These are phyloP conservation scores for Cercophora scortea DNA, from an alignment of 495 filamentous ascomycete species.

Conservation along the genomic window DNA sequence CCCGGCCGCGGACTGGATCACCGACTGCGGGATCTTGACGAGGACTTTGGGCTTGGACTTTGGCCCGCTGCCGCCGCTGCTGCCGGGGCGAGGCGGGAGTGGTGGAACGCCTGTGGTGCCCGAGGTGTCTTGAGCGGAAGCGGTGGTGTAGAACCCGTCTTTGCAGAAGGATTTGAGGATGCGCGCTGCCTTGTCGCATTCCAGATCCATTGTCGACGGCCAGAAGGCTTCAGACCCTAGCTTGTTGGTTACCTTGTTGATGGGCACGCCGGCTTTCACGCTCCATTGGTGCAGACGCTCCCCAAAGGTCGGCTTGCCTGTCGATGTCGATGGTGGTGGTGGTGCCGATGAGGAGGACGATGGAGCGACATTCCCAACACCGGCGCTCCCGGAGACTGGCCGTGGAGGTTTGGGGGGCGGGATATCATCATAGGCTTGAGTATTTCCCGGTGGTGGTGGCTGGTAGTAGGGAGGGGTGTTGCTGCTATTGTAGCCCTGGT, in stretches of 20 bases:
- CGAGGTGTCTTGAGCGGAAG: no score
- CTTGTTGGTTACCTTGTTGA: constrained; percentile 66
- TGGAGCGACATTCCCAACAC: no score
- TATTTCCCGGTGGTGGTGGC: background rate
- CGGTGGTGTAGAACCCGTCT: constrained; percentile 33
- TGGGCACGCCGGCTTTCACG: constrained; percentile 47
- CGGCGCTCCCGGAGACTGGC: background rate
- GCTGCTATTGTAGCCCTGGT: background rate
- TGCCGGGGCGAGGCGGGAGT: no score
- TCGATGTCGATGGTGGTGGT: constrained; percentile 1
- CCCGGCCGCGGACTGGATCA: constrained; percentile 63
- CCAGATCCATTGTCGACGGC: constrained; percentile 72
- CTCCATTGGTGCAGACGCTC: constrained; percentile 21
- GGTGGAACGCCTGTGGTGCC: no score
- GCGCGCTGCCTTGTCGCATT: constrained; percentile 75
- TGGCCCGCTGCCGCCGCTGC: background rate
- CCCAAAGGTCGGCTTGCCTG: constrained; percentile 13
- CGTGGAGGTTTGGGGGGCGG: constrained; percentile 6
- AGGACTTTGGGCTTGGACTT: constrained; percentile 21
- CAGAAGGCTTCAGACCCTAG: constrained; percentile 74
- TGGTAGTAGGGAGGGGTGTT: background rate
- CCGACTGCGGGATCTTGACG: constrained; percentile 65
- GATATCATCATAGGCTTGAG: background rate
- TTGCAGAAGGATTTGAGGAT: constrained; percentile 74
- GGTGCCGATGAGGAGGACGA: background rate